Percentiles rank a stretch among this genome's conserved stretches.
Evolutionary conservation across 495 filamentous ascomycete genomes (phyloP).

Genomic region (Penicillium steckii): DNA sequence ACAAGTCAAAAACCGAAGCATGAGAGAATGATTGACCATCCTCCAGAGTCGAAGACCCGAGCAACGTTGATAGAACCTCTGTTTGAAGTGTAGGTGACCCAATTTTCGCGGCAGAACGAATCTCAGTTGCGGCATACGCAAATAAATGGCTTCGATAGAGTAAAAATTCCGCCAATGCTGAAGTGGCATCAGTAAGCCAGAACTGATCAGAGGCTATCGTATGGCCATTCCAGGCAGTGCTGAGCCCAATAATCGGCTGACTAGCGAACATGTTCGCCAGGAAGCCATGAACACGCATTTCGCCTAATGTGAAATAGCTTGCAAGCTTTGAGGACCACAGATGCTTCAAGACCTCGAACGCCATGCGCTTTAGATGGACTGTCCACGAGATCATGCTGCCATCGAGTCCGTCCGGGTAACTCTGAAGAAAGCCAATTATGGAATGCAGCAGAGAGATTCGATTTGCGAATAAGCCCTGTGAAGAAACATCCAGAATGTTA

Average conservation of each 20-base stretch:
- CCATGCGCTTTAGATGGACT: conserved; percentile 67
- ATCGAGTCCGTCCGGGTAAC: conserved; percentile 60
- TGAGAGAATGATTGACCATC: conserved; percentile 61
- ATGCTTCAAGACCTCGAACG: conserved; percentile 71
- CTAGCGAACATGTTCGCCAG: conserved; percentile 65
- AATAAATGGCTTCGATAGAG: conserved; percentile 68
- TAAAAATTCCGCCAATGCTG: conserved; percentile 71
- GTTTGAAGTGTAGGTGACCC: conserved; percentile 72
- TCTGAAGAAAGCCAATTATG: conserved; percentile 64
- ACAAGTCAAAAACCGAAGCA: conserved; percentile 82
- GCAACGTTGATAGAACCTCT: conserved; percentile 73
- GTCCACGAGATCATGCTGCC: conserved; percentile 68
- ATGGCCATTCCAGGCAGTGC: conserved; percentile 67
- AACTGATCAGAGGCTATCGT: conserved; percentile 57
- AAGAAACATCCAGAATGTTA: conserved; percentile 60
- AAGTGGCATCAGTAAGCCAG: conserved; percentile 58
- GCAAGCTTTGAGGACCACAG: conserved; percentile 88
- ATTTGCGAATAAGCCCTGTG: conserved; percentile 62
- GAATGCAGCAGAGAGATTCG: conserved; percentile 78
- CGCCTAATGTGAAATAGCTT: conserved; percentile 64
- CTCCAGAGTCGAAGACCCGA: conserved; percentile 67
- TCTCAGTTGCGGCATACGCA: conserved; percentile 80
- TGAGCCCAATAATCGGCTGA: conserved; percentile 61
- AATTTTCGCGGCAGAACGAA: conserved; percentile 69
- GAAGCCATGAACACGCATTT: conserved; percentile 74